Evolutionary conservation across 768 basidiomycete species (phyloP), one percentile per base, ranked within the genome.

Genomic region (Termitomyces titanicus): DNA sequence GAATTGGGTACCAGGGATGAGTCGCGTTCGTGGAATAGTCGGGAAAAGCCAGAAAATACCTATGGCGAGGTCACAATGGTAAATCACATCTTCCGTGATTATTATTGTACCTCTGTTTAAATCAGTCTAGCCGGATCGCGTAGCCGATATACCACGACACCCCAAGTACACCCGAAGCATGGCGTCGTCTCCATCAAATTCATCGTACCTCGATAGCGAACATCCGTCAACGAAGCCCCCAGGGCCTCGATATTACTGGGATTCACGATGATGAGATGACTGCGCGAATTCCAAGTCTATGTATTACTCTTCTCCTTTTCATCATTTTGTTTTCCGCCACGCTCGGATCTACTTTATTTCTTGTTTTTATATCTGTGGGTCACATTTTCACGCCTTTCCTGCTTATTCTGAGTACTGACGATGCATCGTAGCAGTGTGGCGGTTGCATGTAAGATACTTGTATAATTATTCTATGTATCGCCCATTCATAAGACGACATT

Each of bases 221-320:
- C 15, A 25, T 3, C 61, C 62, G 20, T 63, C 66, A 17, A 64
- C 66, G 42, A 66, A 68, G 40, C 68, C 63, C 5, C 25, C 52
- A 39, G 37, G 49, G 31, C 67, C 67, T 33, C 66, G 65, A 46
- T 70, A 72, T 48, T 69, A 72, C 48, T 72, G 69, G 69, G 64
- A 68, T 24, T 55, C 61, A 37, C 64, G 65, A 50, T 65, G 56
- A 45, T 24, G 4, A 20, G 18, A 18, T 17, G 5, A 40, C 11
- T 33, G 20, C 11, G 18, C 34, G 34, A 38, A 35, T 1, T 38
- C 11, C 24, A 13, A 42, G 10, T 44, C 27, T 2, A n/a, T 25
- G 10, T 37, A 17, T 48, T n/a, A n/a, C 17, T n/a, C 25, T 17
- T 17, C 17, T 15, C 25, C 24, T 17, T 38, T 35, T 49, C 17